Evolutionary conservation across 2,329 filamentous ascomycete genomes (phyloP).

Genomic region (Cercospora berteroae): DNA sequence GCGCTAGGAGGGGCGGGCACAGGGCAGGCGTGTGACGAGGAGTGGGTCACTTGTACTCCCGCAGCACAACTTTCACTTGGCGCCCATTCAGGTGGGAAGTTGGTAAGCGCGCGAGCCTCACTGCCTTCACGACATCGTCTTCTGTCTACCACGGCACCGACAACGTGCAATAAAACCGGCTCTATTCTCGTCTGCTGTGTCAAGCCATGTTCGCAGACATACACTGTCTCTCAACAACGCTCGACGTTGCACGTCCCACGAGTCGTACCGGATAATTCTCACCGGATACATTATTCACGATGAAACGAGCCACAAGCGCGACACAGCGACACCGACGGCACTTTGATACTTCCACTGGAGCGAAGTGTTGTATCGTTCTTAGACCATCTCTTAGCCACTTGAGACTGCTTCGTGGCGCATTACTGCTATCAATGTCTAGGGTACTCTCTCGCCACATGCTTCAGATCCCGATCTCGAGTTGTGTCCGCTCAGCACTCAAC

Average conservation of each 20-base stretch:
- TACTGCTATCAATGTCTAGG: background rate
- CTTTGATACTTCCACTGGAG: background rate
- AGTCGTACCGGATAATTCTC: background rate
- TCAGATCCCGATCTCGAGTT: conserved; percentile 1
- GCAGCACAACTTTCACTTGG: background rate
- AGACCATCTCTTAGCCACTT: background rate
- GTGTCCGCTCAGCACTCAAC: background rate
- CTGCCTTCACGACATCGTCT: background rate
- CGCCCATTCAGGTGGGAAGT: background rate
- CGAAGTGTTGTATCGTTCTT: background rate
- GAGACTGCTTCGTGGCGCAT: background rate
- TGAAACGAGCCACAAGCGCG: background rate
- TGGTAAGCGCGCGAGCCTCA: background rate
- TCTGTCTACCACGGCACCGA: conserved; percentile 3
- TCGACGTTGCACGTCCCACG: background rate
- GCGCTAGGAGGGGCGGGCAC: background rate
- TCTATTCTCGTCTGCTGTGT: background rate
- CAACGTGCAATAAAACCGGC: background rate
- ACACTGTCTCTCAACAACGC: background rate
- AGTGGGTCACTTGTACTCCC: background rate
- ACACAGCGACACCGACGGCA: background rate
- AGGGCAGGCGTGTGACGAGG: background rate
- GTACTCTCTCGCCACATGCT: background rate
- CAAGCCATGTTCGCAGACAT: background rate
- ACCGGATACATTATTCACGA: background rate